Conservation (phyloP, 129 eudicot genomes). For the Lonicera japonica region DNA sequence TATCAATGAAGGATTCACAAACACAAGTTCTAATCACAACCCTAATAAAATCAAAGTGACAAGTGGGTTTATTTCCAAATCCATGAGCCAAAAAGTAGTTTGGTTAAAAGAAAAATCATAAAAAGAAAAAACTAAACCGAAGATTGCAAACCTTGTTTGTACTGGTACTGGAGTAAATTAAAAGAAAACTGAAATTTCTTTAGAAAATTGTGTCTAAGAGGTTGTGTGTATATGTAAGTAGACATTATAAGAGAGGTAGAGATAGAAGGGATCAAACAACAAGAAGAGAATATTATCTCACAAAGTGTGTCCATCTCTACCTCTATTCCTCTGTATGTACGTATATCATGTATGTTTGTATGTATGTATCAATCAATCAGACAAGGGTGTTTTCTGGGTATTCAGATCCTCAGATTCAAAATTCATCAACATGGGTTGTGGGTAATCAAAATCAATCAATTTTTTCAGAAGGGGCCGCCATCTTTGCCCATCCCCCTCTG, state of each 20-base stretch:
- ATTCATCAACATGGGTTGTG: background rate
- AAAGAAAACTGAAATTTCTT: background rate
- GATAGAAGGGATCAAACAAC: conserved; percentile 21
- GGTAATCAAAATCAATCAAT: conserved; percentile 10
- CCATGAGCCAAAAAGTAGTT: background rate
- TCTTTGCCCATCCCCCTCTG: background rate
- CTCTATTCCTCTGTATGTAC: conserved; percentile 9
- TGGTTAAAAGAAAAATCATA: background rate
- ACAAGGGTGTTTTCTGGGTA: background rate
- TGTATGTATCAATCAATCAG: conserved; percentile 6
- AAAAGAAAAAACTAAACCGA: conserved; percentile 8
- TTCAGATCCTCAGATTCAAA: conserved; percentile 14
- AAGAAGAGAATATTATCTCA: background rate
- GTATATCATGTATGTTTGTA: background rate
- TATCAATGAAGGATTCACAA: background rate
- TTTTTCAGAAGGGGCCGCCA: conserved; percentile 7
- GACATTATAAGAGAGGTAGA: conserved; percentile 13
- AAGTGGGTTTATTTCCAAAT: background rate
- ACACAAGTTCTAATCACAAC: conserved; percentile 16
- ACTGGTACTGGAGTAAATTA: background rate
- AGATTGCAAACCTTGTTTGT: too few relatives aligned
- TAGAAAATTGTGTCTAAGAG: background rate
- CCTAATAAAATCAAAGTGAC: conserved; percentile 4
- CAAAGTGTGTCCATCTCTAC: conserved; percentile 10
- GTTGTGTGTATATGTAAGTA: conserved; percentile 2